These are phyloP conservation scores for Hsuehochloa calcarea DNA, from an alignment of 176 grass and related monocot genomes.

Conservation along the genomic window DNA sequence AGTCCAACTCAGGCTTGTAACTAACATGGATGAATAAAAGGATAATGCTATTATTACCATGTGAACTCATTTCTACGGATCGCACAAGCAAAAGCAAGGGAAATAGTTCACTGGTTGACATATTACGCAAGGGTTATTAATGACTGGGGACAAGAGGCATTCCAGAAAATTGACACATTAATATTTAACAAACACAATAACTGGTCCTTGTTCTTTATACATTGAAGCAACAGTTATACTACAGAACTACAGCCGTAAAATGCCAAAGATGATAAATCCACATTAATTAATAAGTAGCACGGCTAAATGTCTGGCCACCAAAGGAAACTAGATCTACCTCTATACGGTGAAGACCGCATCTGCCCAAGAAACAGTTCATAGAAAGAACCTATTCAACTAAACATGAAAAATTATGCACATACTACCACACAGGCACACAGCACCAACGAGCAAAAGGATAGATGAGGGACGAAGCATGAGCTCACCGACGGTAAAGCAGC, in stretches of 20 bases:
- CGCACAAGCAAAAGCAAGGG: slow-evolving; percentile 15
- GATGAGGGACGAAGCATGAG: neutral
- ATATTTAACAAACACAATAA: slow-evolving; percentile 16
- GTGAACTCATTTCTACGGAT: neutral
- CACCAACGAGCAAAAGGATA: neutral
- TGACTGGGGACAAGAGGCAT: neutral
- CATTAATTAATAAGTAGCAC: slow-evolving; percentile 8
- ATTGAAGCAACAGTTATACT: neutral
- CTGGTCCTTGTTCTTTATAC: slow-evolving; percentile 10
- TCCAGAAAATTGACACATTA: neutral
- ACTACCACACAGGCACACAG: neutral
- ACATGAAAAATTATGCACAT: neutral
- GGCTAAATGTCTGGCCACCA: neutral
- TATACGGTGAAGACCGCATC: neutral
- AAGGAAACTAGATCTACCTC: slow-evolving; percentile 23
- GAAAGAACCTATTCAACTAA: neutral
- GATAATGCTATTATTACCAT: neutral
- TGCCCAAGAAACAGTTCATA: neutral
- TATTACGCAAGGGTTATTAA: neutral
- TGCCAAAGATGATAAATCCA: neutral
- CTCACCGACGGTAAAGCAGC: slow-evolving; percentile 72
- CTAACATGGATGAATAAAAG: neutral
- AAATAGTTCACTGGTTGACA: neutral
- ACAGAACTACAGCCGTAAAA: slow-evolving; percentile 5
- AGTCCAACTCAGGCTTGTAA: slow-evolving; percentile 6